These are phyloP conservation scores for Mucor mucedo DNA, from an alignment of 371 early-diverging fungal species.

Conservation along the genomic window DNA sequence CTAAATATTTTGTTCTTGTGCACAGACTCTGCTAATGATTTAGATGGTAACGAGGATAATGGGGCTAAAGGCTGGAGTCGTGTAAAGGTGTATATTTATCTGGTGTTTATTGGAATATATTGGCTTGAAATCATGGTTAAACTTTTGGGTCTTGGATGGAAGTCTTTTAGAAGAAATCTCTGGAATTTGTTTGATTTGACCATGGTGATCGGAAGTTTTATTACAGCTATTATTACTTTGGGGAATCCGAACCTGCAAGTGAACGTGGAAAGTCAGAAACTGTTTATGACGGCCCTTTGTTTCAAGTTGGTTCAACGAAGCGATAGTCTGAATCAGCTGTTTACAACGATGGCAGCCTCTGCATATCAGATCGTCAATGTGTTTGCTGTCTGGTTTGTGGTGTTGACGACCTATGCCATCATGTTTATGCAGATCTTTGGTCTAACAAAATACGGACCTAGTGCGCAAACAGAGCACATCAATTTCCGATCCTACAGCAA, in stretches of 20 bases:
- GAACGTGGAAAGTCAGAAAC: slow-evolving; percentile 61
- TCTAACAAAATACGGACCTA: slow-evolving; percentile 65
- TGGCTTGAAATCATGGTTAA: slow-evolving; percentile 60
- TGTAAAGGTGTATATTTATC: slow-evolving; percentile 50
- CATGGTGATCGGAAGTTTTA: slow-evolving; percentile 55
- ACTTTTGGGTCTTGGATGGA: slow-evolving; percentile 63
- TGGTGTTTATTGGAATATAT: slow-evolving; percentile 54
- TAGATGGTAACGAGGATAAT: slow-evolving; percentile 21
- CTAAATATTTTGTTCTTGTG: slow-evolving; percentile 61
- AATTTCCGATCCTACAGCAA: slow-evolving; percentile 66
- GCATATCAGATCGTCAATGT: slow-evolving; percentile 67
- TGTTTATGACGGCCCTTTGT: slow-evolving; percentile 69
- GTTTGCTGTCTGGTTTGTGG: slow-evolving; percentile 71
- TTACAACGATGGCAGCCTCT: slow-evolving; percentile 71
- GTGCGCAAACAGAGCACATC: slow-evolving; percentile 58
- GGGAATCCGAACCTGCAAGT: slow-evolving; percentile 41
- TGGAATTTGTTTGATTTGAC: slow-evolving; percentile 70
- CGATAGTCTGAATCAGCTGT: slow-evolving; percentile 67
- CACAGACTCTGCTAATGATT: slow-evolving; percentile 45
- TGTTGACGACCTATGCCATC: slow-evolving; percentile 69
- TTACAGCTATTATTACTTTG: slow-evolving; percentile 49
- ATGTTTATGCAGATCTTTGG: slow-evolving; percentile 79
- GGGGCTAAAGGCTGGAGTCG: slow-evolving; percentile 28
- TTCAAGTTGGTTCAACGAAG: slow-evolving; percentile 69
- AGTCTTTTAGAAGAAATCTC: slow-evolving; percentile 56